Percentiles rank a stretch among this genome's conserved stretches.
Evolutionary conservation across 805 yeast species (phyloP).

Genomic region (Starmerella stigmatis): DNA sequence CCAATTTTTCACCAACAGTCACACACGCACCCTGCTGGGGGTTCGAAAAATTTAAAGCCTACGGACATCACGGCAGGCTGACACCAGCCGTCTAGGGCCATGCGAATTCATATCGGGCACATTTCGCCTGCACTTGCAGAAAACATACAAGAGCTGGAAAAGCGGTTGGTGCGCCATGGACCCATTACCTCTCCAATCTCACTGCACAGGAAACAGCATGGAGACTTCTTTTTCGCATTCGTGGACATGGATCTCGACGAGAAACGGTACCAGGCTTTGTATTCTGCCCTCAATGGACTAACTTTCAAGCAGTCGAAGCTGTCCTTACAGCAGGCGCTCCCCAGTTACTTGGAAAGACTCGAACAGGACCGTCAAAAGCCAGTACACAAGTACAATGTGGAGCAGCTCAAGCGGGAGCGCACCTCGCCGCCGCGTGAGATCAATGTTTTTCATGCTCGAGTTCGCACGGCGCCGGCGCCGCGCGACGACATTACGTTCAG

Average conservation of each 20-base stretch:
- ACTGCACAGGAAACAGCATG: conserved; percentile 44
- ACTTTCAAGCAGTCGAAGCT: conserved; percentile 65
- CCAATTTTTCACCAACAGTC: conserved; percentile 4
- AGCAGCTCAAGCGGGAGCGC: conserved; percentile 30
- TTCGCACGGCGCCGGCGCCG: conserved; percentile 43
- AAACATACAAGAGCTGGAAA: conserved; percentile 38
- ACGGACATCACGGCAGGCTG: too few species aligned
- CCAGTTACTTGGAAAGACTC: conserved; percentile 39
- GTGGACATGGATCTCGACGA: conserved; percentile 47
- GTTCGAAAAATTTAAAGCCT: not conserved
- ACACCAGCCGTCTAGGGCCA: too few species aligned
- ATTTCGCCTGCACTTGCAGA: conserved; percentile 46
- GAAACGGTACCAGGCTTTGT: conserved; percentile 40
- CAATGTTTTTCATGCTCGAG: conserved; percentile 47
- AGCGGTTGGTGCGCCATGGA: conserved; percentile 58
- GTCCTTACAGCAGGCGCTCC: conserved; percentile 48
- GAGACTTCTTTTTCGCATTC: conserved; percentile 53
- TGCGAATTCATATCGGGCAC: conserved; percentile 56
- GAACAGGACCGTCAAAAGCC: conserved; percentile 41
- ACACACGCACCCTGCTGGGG: not conserved
- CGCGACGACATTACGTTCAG: conserved; percentile 52
- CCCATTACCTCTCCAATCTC: conserved; percentile 39
- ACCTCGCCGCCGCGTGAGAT: conserved; percentile 28
- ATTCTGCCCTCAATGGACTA: conserved; percentile 54
- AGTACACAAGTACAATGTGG: conserved; percentile 26